Conservation (phyloP, 129 eudicot species). For the Apium graveolens region DNA sequence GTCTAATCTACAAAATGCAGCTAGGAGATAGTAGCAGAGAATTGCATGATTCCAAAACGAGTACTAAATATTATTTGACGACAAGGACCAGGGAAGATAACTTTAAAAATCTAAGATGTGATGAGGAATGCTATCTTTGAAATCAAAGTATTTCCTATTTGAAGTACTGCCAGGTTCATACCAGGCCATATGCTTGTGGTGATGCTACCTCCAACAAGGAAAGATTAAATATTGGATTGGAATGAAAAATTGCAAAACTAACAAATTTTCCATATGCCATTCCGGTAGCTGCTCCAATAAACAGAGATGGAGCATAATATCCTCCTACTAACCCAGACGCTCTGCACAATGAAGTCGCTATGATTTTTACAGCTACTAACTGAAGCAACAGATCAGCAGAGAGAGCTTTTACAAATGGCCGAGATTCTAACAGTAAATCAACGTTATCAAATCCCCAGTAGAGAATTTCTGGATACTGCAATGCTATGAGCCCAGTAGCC, state of each 20-base stretch:
- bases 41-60: neutral
- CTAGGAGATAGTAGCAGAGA: neutral
- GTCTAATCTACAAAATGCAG: neutral
- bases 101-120: neutral
- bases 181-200: conserved; percentile 97
- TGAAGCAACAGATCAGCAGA: conserved; percentile 69
- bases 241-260: conserved; percentile 34
- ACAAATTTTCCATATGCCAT: conserved; percentile 90
- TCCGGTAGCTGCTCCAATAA: conserved; percentile 95
- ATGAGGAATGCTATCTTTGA: neutral
- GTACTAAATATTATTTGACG: neutral
- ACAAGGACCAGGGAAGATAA: conserved; percentile 5
- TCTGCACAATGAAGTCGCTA: conserved; percentile 77
- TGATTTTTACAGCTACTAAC: conserved; percentile 60
- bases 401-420: conserved; percentile 54
- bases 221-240: conserved; percentile 47
- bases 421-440: conserved; percentile 73
- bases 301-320: conserved; percentile 89
- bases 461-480: conserved; percentile 87
- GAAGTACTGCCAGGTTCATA: conserved; percentile 16
- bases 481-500: conserved; percentile 69
- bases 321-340: conserved; percentile 97
- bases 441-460: conserved; percentile 98
- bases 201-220: conserved; percentile 82
- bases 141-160: neutral